Conservation (phyloP, 2,329 filamentous ascomycete genomes). For the Cordyceps pruinosa region DNA sequence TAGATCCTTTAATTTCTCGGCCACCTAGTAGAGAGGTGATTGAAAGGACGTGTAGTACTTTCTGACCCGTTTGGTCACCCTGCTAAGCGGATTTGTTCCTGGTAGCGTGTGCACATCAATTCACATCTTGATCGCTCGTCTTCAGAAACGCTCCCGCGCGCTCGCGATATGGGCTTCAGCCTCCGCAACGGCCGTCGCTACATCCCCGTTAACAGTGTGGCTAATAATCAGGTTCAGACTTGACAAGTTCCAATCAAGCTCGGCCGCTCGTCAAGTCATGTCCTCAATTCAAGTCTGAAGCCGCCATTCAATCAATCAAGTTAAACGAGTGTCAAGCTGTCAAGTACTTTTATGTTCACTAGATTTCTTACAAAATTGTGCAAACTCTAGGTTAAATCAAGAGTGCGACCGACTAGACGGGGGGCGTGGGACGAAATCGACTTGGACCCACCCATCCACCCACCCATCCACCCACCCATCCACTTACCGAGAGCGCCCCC, state of each 20-base stretch:
- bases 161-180: too few species aligned
- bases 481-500: too few species aligned
- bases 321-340: not conserved
- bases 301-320: not conserved
- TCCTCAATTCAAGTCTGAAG: not conserved
- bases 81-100: too few species aligned
- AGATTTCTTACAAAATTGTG: too few species aligned
- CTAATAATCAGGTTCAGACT: slow-evolving; percentile 9
- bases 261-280: not conserved
- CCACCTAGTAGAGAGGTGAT: not conserved
- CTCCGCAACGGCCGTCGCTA: not conserved
- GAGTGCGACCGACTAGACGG: not conserved
- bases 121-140: too few species aligned
- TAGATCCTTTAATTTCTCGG: not conserved
- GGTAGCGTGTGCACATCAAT: too few species aligned
- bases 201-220: too few species aligned
- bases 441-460: not conserved
- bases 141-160: too few species aligned
- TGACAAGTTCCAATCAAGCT: not conserved
- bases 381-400: not conserved
- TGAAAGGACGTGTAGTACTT: not conserved
- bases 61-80: too few species aligned
- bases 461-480: not conserved
- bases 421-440: not conserved
- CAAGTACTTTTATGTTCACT: not conserved